These are phyloP conservation scores for Spongospora subterranea DNA, from an alignment of 208 protist species.

Conservation along the genomic window DNA sequence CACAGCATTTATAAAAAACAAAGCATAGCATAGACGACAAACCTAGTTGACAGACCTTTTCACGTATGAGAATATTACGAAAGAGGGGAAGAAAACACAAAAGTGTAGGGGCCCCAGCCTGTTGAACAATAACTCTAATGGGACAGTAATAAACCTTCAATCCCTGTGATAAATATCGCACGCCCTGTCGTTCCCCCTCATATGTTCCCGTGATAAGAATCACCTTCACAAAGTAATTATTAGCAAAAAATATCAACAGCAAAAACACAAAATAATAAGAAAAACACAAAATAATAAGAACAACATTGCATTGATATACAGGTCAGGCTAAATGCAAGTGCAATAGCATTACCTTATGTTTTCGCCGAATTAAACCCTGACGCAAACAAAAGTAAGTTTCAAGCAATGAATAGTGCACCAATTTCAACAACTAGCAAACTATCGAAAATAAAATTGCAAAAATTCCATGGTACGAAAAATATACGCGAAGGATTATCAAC, in stretches of 20 bases:
- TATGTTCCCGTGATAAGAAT: conserved; percentile 37
- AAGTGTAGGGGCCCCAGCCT: conserved; percentile 84
- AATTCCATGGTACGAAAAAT: too few species aligned
- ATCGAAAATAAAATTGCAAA: too few species aligned
- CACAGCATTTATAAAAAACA: too few species aligned
- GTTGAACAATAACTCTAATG: conserved; percentile 84
- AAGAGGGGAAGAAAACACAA: conserved; percentile 85
- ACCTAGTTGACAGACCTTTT: conserved; percentile 23
- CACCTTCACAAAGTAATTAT: too few species aligned
- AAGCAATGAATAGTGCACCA: too few species aligned
- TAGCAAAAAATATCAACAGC: too few species aligned
- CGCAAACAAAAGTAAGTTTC: too few species aligned
- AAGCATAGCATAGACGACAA: too few species aligned
- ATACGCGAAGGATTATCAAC: too few species aligned
- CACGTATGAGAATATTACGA: conserved; percentile 87
- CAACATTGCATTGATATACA: neutral
- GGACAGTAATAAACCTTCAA: conserved; percentile 98
- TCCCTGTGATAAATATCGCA: conserved; percentile 70
- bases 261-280: too few species aligned
- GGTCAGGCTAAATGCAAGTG: neutral
- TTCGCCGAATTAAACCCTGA: conserved; percentile 20
- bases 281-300: too few species aligned
- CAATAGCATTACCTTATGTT: conserved; percentile 29
- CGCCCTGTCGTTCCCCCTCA: conserved; percentile 12
- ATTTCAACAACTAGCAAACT: neutral